phyloP scores from a whole-genome alignment of 1,284 basidiomycete genomes.

The Sphaerobolus stellatus region DNA sequence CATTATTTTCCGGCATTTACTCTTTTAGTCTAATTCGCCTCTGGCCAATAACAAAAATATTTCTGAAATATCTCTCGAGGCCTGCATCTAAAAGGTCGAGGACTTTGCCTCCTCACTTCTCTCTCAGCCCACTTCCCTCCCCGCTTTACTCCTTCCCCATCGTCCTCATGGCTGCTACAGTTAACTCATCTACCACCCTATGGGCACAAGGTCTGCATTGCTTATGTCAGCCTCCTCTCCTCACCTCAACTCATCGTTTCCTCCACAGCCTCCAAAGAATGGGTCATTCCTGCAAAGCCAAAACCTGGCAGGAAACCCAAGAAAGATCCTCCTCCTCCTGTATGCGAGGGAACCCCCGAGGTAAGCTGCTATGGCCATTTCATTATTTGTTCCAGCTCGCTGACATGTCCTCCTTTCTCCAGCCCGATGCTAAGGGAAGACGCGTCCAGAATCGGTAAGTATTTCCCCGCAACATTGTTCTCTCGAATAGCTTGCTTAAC shows the following conservation, averaged over 20 bases:
- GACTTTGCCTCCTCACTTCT: conserved; percentile 26
- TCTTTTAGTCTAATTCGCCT: no score
- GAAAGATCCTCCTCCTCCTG: conserved; percentile 49
- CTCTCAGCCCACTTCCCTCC: conserved; percentile 17
- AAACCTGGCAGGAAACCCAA: conserved; percentile 90
- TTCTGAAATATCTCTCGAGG: conserved; percentile 3
- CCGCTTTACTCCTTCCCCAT: conserved; percentile 7
- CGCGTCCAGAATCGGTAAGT: conserved; percentile 75
- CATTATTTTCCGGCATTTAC: no score
- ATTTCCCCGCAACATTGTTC: conserved; percentile 8
- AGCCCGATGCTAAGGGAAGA: conserved; percentile 57
- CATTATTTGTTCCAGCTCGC: conserved; percentile 16
- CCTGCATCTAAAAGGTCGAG: conserved; percentile 17
- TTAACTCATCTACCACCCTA: conserved; percentile 44
- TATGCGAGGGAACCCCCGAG: conserved; percentile 44
- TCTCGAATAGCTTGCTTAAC: not conserved
- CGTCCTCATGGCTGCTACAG: conserved; percentile 6
- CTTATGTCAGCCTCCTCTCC: conserved; percentile 15
- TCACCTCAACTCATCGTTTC: conserved; percentile 19
- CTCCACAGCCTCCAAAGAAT: conserved; percentile 76
- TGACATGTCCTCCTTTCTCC: conserved; percentile 22
- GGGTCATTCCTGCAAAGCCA: conserved; percentile 86
- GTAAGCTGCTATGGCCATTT: conserved; percentile 33
- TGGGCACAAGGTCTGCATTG: conserved; percentile 50
- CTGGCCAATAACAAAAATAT: conserved; percentile 10